Percentiles rank a stretch among this genome's conserved stretches.
Conservation (phyloP, 495 filamentous ascomycete species). For the Podospora pseudopauciseta region DNA sequence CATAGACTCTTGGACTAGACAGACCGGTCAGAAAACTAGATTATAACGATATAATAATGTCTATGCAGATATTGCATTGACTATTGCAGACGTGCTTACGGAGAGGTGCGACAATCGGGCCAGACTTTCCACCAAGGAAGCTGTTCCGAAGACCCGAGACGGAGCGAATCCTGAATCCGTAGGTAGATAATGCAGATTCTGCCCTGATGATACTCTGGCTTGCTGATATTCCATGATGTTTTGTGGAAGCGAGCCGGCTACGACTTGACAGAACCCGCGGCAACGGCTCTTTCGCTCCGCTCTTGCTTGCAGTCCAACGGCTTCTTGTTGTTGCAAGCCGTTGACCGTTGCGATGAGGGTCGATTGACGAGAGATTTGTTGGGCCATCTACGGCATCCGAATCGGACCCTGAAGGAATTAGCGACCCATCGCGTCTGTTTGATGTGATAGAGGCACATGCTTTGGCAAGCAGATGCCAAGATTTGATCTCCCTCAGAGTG, state of each 20-base stretch:
- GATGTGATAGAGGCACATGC: neutral
- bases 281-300: conserved; percentile 10
- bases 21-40: neutral
- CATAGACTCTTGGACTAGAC: neutral
- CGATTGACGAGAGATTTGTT: neutral
- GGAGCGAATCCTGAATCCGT: conserved; percentile 11
- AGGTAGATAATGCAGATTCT: conserved; percentile 15
- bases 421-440: neutral
- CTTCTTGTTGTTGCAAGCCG: conserved; percentile 8
- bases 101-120: neutral
- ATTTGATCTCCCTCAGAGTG: conserved; percentile 1
- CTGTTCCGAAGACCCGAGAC: conserved; percentile 31
- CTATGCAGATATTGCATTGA: conserved; percentile 1
- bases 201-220: conserved; percentile 7
- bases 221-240: conserved; percentile 9
- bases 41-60: neutral
- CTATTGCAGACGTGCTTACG: neutral
- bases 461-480: neutral
- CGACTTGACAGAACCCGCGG: conserved; percentile 11
- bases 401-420: neutral
- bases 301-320: neutral
- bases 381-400: neutral
- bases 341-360: neutral
- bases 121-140: neutral
- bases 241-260: conserved; percentile 22